A percentile compares a stretch with the other conserved stretches of the same genome.
These are phyloP conservation scores for Cinnamomum micranthum DNA, from an alignment of 164 flowering plant species.

Conservation along the genomic window DNA sequence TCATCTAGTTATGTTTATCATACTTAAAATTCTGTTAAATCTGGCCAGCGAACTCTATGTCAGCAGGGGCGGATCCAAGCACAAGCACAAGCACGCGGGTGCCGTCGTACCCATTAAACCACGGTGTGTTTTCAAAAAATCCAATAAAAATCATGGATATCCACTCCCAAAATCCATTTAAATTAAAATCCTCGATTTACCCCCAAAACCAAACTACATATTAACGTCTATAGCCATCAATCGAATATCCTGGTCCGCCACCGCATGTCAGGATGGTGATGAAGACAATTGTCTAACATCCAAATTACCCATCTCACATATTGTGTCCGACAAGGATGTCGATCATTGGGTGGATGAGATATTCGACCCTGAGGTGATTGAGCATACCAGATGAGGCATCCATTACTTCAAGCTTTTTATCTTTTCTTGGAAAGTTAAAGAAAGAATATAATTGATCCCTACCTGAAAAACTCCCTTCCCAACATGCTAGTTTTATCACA, in stretches of 20 bases:
- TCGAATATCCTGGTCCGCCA: not conserved
- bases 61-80: too few species aligned
- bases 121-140: too few species aligned
- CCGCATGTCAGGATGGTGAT: not conserved
- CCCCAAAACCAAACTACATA: too few species aligned
- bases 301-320: not conserved
- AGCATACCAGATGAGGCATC: not conserved
- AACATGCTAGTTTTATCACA: not conserved
- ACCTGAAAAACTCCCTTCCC: not conserved
- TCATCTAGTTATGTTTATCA: not conserved
- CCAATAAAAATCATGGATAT: too few species aligned
- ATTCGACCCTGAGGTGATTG: not conserved
- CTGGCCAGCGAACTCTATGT: not conserved
- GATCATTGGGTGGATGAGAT: not conserved
- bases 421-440: not conserved
- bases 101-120: too few species aligned
- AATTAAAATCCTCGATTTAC: too few species aligned
- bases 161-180: too few species aligned
- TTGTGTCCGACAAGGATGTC: not conserved
- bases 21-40: not conserved
- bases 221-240: too few species aligned
- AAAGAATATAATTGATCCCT: not conserved
- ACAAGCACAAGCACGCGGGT: too few species aligned
- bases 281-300: not conserved
- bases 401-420: not conserved